Conservation (phyloP, 106 monocot genomes). For the Dioscorea zingiberensis region DNA sequence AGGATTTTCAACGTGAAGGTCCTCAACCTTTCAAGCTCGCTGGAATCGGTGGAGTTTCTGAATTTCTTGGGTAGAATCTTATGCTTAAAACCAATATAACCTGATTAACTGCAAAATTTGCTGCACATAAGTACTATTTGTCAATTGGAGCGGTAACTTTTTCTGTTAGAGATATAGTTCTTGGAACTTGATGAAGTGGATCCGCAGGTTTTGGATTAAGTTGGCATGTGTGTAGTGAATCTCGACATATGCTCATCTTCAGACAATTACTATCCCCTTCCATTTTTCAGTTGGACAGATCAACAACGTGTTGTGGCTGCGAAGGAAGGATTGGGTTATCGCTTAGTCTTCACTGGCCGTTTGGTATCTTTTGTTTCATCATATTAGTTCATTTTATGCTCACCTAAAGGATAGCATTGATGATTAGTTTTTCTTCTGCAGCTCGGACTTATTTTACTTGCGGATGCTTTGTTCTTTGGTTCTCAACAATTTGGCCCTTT, state of each 20-base stretch:
- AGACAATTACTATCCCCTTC: not conserved
- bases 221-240: too few species aligned
- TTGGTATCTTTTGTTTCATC: constrained; percentile 38
- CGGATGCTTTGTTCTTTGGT: constrained; percentile 79
- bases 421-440: constrained; percentile 14
- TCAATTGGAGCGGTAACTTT: too few species aligned
- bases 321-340: constrained; percentile 88
- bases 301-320: constrained; percentile 74
- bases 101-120: too few species aligned
- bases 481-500: constrained; percentile 66
- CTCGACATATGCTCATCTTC: too few species aligned
- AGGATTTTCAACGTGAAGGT: constrained; percentile 94
- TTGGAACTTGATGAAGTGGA: too few species aligned
- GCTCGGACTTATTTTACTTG: constrained; percentile 62
- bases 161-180: too few species aligned
- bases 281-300: constrained; percentile 77
- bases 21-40: constrained; percentile 85
- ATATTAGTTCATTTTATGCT: not conserved
- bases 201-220: too few species aligned
- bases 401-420: not conserved
- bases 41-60: constrained; percentile 92
- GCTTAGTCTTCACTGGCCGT: constrained; percentile 74
- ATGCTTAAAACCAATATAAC: not conserved
- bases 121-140: too few species aligned
- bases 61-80: constrained; percentile 76